Percentiles rank a stretch among this genome's conserved stretches.
phyloP scores from a whole-genome alignment of 2,329 filamentous ascomycete genomes.

The Phialophora macrospora region DNA sequence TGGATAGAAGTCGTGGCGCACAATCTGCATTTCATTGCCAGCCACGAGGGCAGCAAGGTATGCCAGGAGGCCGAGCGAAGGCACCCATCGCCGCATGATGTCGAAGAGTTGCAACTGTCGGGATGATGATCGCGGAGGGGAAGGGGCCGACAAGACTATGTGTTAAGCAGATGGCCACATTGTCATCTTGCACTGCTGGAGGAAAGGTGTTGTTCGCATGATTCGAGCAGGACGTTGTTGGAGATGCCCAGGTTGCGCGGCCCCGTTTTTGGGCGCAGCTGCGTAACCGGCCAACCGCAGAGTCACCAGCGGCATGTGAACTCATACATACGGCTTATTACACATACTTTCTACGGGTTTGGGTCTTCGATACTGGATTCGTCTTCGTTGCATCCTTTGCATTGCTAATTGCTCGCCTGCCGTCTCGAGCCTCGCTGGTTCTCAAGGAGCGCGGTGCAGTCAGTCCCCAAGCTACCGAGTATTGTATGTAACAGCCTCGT shows the following conservation, averaged over 20 bases:
- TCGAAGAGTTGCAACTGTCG: background rate
- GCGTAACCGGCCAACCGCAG: background rate
- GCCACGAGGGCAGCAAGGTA: slow-evolving; percentile 41
- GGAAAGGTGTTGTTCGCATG: background rate
- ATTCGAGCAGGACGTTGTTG: background rate
- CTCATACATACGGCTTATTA: background rate
- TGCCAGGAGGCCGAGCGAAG: slow-evolving; percentile 36
- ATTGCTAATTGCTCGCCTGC: background rate
- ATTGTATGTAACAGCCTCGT: background rate
- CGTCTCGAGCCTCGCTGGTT: background rate
- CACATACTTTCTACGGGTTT: background rate
- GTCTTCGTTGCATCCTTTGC: background rate
- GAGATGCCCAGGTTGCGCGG: background rate
- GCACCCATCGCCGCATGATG: slow-evolving; percentile 37
- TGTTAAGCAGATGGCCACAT: background rate
- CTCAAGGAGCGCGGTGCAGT: background rate
- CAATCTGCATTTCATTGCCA: slow-evolving; percentile 54
- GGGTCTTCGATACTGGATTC: background rate
- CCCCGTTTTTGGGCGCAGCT: slow-evolving; percentile 9
- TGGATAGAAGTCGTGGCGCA: slow-evolving; percentile 33
- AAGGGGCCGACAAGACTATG: background rate
- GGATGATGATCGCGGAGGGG: background rate
- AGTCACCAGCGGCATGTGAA: background rate
- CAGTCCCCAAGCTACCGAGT: background rate
- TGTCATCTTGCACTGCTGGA: background rate